Percentiles rank a stretch among this genome's conserved stretches.
These are phyloP conservation scores for Boletellus deceptivus DNA, from an alignment of 1,284 basidiomycete species.

Conservation along the genomic window DNA sequence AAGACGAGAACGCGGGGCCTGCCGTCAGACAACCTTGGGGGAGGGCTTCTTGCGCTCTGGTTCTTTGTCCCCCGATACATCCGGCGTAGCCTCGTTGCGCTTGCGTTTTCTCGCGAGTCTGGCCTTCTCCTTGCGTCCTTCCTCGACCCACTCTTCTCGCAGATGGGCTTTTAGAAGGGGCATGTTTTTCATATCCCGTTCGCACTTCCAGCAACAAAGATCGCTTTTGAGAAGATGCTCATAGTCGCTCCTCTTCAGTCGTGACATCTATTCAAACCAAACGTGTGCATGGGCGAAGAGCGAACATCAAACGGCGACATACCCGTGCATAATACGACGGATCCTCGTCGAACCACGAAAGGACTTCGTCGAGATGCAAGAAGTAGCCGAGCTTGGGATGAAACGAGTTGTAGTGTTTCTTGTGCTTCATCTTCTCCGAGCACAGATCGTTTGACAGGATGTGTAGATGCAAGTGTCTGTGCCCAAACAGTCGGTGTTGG, in stretches of 20 bases:
- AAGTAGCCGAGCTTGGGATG: conserved; percentile 88
- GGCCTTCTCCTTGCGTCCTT: conserved; percentile 39
- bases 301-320: conserved; percentile 21
- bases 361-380: conserved; percentile 71
- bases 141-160: conserved; percentile 56
- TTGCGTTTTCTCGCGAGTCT: conserved; percentile 39
- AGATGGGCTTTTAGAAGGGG: conserved; percentile 76
- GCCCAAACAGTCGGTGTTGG: not conserved
- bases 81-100: conserved; percentile 13
- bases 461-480: conserved; percentile 84
- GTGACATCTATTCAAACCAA: conserved; percentile 44
- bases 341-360: conserved; percentile 70
- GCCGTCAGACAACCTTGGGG: conserved; percentile 8
- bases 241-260: conserved; percentile 51
- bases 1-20: not conserved
- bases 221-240: conserved; percentile 66
- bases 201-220: conserved; percentile 71
- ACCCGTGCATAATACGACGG: conserved; percentile 54
- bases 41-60: conserved; percentile 17
- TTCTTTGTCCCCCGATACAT: conserved; percentile 4
- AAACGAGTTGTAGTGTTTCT: conserved; percentile 96
- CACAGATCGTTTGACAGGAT: conserved; percentile 83
- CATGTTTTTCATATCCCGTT: conserved; percentile 63
- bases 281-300: not conserved
- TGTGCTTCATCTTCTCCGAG: conserved; percentile 76